Percentiles rank a stretch among this genome's conserved stretches.
Conservation (phyloP, 140 eudicot species). For the Ambrosia hybrid region DNA sequence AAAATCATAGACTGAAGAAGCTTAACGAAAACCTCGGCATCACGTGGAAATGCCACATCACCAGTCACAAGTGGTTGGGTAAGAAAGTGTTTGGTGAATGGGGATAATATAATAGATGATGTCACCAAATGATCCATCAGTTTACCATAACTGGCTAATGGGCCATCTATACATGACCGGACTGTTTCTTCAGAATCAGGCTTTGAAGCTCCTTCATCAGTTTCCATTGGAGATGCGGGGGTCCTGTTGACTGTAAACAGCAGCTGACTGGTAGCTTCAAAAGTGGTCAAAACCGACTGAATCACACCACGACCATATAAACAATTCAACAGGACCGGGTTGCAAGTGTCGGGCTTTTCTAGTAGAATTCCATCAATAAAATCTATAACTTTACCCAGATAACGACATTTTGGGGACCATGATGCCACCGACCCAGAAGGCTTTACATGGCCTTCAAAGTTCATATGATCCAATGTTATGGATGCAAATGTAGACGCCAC, state of each 20-base stretch:
- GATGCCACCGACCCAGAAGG: slow-evolving; percentile 75
- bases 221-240: slow-evolving; percentile 97
- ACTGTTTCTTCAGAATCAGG: slow-evolving; percentile 57
- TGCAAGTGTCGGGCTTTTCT: slow-evolving; percentile 84
- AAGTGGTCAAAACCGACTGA: slow-evolving; percentile 84
- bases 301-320: slow-evolving; percentile 84
- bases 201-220: slow-evolving; percentile 70
- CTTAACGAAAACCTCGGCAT: slow-evolving; percentile 89
- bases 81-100: slow-evolving; percentile 86
- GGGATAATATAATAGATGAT: slow-evolving; percentile 79
- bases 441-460: slow-evolving; percentile 68
- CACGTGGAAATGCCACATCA: slow-evolving; percentile 69
- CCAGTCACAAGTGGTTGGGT: slow-evolving; percentile 76
- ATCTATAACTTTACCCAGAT: slow-evolving; percentile 82
- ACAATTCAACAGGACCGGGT: slow-evolving; percentile 79
- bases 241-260: slow-evolving; percentile 69
- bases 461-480: slow-evolving; percentile 71
- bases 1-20: slow-evolving; percentile 80
- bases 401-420: slow-evolving; percentile 85
- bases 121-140: slow-evolving; percentile 94
- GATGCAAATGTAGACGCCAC: slow-evolving; percentile 86
- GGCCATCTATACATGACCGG: slow-evolving; percentile 77
- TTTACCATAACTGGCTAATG: slow-evolving; percentile 79
- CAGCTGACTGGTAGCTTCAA: slow-evolving; percentile 94
- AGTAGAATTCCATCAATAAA: slow-evolving; percentile 75